Evolutionary conservation across 768 basidiomycete genomes (phyloP), one percentile per base, ranked within the genome.

Genomic region (Hysterangium stoloniferum): DNA sequence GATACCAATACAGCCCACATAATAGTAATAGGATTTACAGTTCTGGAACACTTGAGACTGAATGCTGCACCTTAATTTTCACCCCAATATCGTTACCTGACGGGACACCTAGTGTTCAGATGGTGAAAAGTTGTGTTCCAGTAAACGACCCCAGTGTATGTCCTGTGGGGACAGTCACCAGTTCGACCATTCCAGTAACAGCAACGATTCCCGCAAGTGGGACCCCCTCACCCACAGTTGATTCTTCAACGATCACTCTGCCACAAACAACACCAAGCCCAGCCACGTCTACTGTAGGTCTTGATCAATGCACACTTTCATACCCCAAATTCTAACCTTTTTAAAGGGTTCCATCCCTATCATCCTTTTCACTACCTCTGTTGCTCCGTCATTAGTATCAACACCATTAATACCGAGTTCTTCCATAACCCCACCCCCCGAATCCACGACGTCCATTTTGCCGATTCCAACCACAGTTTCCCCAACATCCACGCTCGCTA

Each of bases 41-140:
- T 33, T 28, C 33, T 45, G 22, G 33, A 28, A 45, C 13, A 7
- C 28, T 33, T 9, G 29, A 13, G 9, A 17, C 24, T 9, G 37
- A 51, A 43, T 43, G 49, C 49, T 51, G 49, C 37, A 51, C 20
- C 19, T 20, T 51, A 37, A 41, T 40, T 8, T 29, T 51, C 15
- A 11, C 37, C 1, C 49, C 49, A 1, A 40, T 32, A 19, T 17
- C 49, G 4, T 29, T 51, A 15, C 17, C 31, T 3, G 19, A 51
- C 31, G 49, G 31, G n/a, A 22, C 25, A 12, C 27, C 20, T 33
- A 40, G 31, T 6, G 49, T 51, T 13, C 35, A 42, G 29, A 22
- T 51, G 15, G 31, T 29, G 15, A 19, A 42, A 43, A 51, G 40
- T 20, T 51, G 49, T 19, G 28, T 4, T 12, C 12, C 28, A n/a